Conservation (phyloP, 257 asterid genomes). For the Penstemon davidsonii region DNA sequence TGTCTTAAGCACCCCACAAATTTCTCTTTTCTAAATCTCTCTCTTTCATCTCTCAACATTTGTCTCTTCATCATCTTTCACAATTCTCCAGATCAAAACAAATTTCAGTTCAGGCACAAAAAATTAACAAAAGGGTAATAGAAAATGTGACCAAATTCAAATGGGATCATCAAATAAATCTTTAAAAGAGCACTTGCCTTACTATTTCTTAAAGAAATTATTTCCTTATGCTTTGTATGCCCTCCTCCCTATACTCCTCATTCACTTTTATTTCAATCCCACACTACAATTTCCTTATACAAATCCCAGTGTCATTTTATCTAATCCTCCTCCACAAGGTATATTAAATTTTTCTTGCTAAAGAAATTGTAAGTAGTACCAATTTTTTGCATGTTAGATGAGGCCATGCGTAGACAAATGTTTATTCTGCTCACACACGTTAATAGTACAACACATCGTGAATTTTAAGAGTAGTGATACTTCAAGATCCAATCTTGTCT, state of each 20-base stretch:
- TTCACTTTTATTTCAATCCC: constrained; percentile 43
- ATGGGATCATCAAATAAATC: constrained; percentile 36
- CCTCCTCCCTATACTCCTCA: constrained; percentile 43
- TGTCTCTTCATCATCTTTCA: no score
- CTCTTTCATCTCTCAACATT: neutral
- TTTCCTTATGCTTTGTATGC: constrained; percentile 36
- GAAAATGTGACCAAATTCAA: neutral
- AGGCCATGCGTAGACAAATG: no score
- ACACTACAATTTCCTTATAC: constrained; percentile 19
- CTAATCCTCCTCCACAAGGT: constrained; percentile 38
- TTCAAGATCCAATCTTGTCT: no score
- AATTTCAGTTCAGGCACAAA: no score
- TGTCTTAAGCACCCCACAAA: neutral
- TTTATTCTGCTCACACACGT: no score
- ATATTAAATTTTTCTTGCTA: neutral
- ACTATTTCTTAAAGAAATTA: constrained; percentile 26
- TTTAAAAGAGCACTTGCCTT: no score
- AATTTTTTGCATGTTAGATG: no score
- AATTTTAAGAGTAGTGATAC: no score
- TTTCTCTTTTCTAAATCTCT: neutral
- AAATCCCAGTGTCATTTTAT: constrained; percentile 19
- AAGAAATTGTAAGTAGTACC: no score
- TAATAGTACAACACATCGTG: no score
- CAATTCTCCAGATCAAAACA: no score
- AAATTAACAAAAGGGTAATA: no score